Evolutionary conservation across 257 asterid species (phyloP).

Genomic region (Voacanga thouarsii): DNA sequence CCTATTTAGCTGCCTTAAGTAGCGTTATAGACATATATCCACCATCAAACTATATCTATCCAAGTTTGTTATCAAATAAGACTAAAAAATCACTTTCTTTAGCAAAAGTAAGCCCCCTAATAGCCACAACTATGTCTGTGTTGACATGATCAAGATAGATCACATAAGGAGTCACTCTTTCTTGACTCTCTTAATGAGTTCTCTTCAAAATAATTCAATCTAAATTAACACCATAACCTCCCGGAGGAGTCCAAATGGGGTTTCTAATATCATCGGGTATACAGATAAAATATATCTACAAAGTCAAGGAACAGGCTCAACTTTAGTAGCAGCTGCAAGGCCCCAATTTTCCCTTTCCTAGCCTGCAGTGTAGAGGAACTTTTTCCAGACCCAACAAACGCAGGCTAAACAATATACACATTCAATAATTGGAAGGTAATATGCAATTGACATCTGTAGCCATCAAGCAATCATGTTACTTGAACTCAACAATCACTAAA

Average conservation of each 20-base stretch:
- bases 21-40: slow-evolving; percentile 94
- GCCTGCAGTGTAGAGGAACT: slow-evolving; percentile 84
- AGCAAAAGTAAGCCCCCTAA: slow-evolving; percentile 89
- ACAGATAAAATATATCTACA: slow-evolving; percentile 71
- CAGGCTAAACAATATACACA: slow-evolving; percentile 96
- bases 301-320: slow-evolving; percentile 77
- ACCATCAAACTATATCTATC: slow-evolving; percentile 87
- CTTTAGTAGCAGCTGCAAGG: slow-evolving; percentile 71
- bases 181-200: slow-evolving; percentile 52
- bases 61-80: slow-evolving; percentile 77
- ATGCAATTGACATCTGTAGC: slow-evolving; percentile 85
- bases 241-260: slow-evolving; percentile 79
- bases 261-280: slow-evolving; percentile 74
- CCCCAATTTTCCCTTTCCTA: slow-evolving; percentile 95
- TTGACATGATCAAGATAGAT: slow-evolving; percentile 77
- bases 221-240: slow-evolving; percentile 80
- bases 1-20: slow-evolving; percentile 81
- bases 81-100: slow-evolving; percentile 75
- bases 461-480: slow-evolving; percentile 27
- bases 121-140: slow-evolving; percentile 58
- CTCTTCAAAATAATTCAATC: slow-evolving; percentile 62
- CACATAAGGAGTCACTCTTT: slow-evolving; percentile 78
- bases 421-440: slow-evolving; percentile 85
- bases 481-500: slow-evolving; percentile 17
- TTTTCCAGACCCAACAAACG: slow-evolving; percentile 95